phyloP scores from a whole-genome alignment of 2,329 filamentous ascomycete species.

The Talaromyces albobiverticillius region DNA sequence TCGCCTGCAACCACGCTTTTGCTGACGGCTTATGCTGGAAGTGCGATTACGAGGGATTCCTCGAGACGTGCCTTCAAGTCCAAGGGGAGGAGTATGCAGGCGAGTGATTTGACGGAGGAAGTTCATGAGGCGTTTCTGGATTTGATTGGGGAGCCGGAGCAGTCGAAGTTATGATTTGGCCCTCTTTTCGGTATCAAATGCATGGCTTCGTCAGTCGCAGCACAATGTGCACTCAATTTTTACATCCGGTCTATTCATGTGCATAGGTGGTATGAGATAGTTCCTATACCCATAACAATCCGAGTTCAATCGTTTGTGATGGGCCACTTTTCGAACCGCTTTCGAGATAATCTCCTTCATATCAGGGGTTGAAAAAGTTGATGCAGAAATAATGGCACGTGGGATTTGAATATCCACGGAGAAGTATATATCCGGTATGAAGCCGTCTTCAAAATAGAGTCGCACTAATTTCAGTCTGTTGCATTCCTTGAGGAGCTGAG shows the following conservation, averaged over 20 bases:
- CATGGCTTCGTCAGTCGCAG: too few species aligned
- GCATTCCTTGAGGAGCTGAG: background rate
- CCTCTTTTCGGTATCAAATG: too few species aligned
- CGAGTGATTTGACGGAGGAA: conserved; percentile 87
- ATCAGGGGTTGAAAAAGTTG: too few species aligned
- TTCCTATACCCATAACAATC: too few species aligned
- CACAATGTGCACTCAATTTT: too few species aligned
- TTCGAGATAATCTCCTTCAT: too few species aligned
- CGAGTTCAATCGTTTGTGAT: too few species aligned
- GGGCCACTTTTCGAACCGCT: too few species aligned
- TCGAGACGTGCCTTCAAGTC: conserved; percentile 83
- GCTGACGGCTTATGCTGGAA: conserved; percentile 81
- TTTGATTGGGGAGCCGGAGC: conserved; percentile 70
- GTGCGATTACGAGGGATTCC: conserved; percentile 83
- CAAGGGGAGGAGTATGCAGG: conserved; percentile 83
- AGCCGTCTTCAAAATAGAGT: background rate
- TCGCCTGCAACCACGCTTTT: conserved; percentile 60
- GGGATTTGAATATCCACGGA: too few species aligned
- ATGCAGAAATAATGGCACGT: too few species aligned
- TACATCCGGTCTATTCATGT: too few species aligned
- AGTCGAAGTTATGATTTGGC: conserved; percentile 32
- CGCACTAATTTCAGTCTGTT: background rate
- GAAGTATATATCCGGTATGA: background rate
- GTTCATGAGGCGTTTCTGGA: conserved; percentile 78
- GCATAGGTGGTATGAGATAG: too few species aligned